Conservation (phyloP, 108 stramenopile genomes). For the Chaetoceros tenuissimus region DNA sequence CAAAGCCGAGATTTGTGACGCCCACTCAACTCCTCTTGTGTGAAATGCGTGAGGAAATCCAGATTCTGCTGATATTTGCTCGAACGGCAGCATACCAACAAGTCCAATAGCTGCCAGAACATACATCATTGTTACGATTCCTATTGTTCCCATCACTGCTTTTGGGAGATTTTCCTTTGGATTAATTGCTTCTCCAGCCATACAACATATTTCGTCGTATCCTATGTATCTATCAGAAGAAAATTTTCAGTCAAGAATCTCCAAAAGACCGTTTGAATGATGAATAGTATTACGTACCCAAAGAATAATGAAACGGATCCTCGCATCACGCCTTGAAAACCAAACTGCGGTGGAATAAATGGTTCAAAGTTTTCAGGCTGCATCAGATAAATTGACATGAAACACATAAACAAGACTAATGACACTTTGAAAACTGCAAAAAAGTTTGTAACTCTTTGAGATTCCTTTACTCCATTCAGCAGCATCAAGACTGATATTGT, state of each 20-base stretch:
- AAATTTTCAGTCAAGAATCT: conserved; percentile 11
- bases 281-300: too few relatives aligned
- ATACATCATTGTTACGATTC: conserved; percentile 43
- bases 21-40: conserved; percentile 27
- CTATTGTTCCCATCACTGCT: conserved; percentile 51
- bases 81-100: conserved; percentile 43
- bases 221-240: conserved; percentile 38
- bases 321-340: conserved; percentile 36
- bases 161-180: conserved; percentile 49
- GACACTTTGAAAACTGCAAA: conserved; percentile 52
- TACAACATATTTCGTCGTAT: conserved; percentile 51
- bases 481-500: conserved; percentile 3
- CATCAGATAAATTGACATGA: conserved; percentile 26
- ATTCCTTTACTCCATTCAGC: conserved; percentile 15
- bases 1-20: conserved; percentile 22
- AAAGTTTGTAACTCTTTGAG: conserved; percentile 45
- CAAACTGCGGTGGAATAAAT: conserved; percentile 7
- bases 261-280: conserved; percentile 71
- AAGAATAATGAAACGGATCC: conserved; percentile 63
- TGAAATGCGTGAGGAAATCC: conserved; percentile 31
- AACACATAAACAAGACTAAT: conserved; percentile 56
- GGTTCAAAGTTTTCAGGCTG: conserved; percentile 23
- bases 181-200: conserved; percentile 59
- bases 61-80: conserved; percentile 30
- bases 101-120: conserved; percentile 46